A percentile compares a stretch with the other conserved stretches of the same genome.
These are phyloP conservation scores for Trypanosoma conorhini DNA, from an alignment of 208 protist species.

Conservation along the genomic window DNA sequence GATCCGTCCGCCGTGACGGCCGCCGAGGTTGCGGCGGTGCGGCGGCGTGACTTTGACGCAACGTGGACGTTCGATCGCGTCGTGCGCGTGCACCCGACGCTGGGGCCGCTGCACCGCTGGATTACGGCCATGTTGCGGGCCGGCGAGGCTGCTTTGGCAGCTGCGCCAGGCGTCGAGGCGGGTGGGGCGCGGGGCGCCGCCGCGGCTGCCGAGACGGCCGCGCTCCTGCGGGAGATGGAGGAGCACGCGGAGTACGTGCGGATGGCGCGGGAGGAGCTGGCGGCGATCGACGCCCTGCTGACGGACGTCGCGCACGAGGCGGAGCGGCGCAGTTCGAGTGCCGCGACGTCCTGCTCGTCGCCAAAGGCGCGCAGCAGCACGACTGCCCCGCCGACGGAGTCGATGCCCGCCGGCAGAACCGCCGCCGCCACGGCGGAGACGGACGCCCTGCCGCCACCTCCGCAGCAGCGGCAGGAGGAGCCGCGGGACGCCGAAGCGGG, in stretches of 20 bases:
- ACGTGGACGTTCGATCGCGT: constrained; percentile 14
- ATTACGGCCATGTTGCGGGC: constrained; percentile 26
- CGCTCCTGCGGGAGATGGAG: constrained; percentile 25
- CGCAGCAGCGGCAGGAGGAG: too few species aligned
- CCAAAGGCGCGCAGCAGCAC: neutral
- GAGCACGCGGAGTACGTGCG: constrained; percentile 43
- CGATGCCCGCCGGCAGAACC: too few species aligned
- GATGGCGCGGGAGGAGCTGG: constrained; percentile 42
- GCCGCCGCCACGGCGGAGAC: too few species aligned
- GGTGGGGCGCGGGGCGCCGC: neutral
- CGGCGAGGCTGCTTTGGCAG: constrained; percentile 11
- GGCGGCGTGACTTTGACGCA: neutral
- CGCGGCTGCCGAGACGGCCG: neutral
- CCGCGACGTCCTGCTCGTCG: neutral
- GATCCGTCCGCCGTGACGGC: neutral
- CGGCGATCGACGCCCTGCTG: constrained; percentile 32
- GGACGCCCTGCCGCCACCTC: too few species aligned
- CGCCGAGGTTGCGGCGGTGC: neutral
- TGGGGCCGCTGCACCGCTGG: constrained; percentile 36
- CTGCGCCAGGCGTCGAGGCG: neutral
- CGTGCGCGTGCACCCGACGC: constrained; percentile 4
- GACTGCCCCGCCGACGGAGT: neutral
- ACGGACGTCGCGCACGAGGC: constrained; percentile 24
- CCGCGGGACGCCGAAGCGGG: too few species aligned
- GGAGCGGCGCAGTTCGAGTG: neutral